A percentile compares a stretch with the other conserved stretches of the same genome.
Evolutionary conservation across 495 filamentous ascomycete genomes (phyloP).

Genomic region (Cercophora sp.): DNA sequence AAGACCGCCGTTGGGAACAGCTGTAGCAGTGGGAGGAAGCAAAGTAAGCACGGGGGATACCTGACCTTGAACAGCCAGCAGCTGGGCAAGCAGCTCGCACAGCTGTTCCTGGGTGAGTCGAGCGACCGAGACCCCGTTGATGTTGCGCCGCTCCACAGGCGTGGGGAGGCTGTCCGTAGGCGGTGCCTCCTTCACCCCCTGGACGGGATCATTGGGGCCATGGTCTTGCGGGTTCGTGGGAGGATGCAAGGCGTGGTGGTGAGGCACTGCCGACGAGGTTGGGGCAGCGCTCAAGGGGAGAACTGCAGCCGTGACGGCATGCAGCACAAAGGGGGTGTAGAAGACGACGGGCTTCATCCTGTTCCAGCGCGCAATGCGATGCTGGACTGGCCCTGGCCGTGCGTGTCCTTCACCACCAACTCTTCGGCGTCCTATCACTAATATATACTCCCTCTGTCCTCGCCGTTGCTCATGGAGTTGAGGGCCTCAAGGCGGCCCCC

Average conservation of each 20-base stretch:
- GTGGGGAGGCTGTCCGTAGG: not conserved
- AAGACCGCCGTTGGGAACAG: not conserved
- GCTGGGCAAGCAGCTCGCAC: not conserved
- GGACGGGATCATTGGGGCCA: not conserved
- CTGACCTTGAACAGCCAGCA: conserved; percentile 1
- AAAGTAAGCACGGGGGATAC: not conserved
- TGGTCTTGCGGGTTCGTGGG: not conserved
- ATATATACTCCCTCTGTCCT: not conserved
- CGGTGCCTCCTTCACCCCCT: not conserved
- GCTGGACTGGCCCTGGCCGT: not conserved
- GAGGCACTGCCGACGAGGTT: not conserved
- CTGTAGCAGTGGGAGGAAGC: not conserved
- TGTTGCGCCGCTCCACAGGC: not conserved
- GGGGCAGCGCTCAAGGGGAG: not conserved
- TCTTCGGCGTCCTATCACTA: not conserved
- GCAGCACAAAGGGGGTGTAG: not conserved
- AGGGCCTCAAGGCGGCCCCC: not conserved
- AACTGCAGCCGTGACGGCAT: conserved; percentile 1
- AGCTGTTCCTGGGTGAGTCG: not conserved
- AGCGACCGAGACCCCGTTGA: not conserved
- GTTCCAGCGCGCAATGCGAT: not conserved
- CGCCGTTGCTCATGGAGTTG: no score
- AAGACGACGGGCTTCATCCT: conserved; percentile 8
- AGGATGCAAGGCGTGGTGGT: not conserved
- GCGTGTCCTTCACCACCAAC: not conserved